phyloP scores from a whole-genome alignment of 2,329 filamentous ascomycete species.

The Diaporthe nobilis region DNA sequence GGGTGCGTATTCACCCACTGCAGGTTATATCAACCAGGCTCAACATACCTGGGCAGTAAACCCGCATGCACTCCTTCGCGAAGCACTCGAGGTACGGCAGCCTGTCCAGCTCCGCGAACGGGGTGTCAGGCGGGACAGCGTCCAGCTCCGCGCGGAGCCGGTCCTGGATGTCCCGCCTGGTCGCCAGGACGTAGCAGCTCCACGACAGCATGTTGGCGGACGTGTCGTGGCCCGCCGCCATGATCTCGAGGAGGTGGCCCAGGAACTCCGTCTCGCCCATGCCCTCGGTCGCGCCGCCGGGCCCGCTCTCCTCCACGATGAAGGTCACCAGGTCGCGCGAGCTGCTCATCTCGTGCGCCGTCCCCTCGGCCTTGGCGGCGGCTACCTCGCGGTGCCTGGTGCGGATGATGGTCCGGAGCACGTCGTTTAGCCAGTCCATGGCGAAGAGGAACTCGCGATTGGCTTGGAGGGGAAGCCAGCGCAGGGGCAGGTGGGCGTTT shows the following conservation, averaged over 20 bases:
- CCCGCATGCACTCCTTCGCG: slow-evolving; percentile 52
- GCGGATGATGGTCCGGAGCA: slow-evolving; percentile 51
- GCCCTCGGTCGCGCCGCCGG: slow-evolving; percentile 34
- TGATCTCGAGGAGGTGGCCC: slow-evolving; percentile 47
- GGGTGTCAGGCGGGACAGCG: background rate
- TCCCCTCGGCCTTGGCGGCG: slow-evolving; percentile 44
- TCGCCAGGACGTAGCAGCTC: slow-evolving; percentile 51
- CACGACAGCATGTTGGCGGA: slow-evolving; percentile 52
- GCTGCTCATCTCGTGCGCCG: slow-evolving; percentile 36
- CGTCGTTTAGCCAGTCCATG: slow-evolving; percentile 50
- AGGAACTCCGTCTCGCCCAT: slow-evolving; percentile 47
- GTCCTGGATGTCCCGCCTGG: slow-evolving; percentile 50
- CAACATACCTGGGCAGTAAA: slow-evolving; percentile 51
- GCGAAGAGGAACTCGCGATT: slow-evolving; percentile 56
- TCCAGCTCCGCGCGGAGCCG: slow-evolving; percentile 51
- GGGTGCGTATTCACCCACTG: too few species aligned
- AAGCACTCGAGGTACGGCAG: slow-evolving; percentile 54
- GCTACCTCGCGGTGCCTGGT: slow-evolving; percentile 48
- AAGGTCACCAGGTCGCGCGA: slow-evolving; percentile 48
- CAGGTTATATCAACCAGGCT: fast-evolving
- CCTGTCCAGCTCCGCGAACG: slow-evolving; percentile 46
- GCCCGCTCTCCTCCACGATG: slow-evolving; percentile 47
- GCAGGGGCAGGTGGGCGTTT: slow-evolving; percentile 45
- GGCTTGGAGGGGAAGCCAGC: slow-evolving; percentile 55
- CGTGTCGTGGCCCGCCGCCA: slow-evolving; percentile 52